Evolutionary conservation across 371 early-diverging fungal genomes (phyloP), one percentile per base, ranked within the genome.

Genomic region (Phascolomyces articulosus): DNA sequence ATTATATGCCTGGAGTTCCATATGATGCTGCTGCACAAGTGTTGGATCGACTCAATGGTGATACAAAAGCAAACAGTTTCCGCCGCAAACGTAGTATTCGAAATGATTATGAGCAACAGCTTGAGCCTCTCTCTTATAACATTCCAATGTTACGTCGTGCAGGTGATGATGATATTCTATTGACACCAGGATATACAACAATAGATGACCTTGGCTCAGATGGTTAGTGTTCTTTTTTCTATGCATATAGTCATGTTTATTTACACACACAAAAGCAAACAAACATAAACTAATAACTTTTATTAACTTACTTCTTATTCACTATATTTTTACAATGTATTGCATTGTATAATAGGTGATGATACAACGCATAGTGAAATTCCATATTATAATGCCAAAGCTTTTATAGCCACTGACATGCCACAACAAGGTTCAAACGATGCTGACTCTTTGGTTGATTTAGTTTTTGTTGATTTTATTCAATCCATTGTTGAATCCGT

Each of bases 141-240:
- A 72, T 71, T 2, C 48, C 69, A 23, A 65, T 59, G 55, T 53
- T 78, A 41, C 68, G 71, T 34, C 76, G 75, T 16, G n/a, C n/a
- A n/a, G n/a, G n/a, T n/a, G n/a, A n/a, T n/a, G 72, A 72, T 18
- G 40, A 59, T 2, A 34, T 9, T 21, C 28, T 20, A 15, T 51
- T 87, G 55, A 90, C 89, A 1, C 88, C 89, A 0, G 86, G 86
- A 4, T 81, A 80, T 28, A 74, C 87, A 0, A 80, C 80, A 21
- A 70, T 71, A 48, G 79, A 85, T 61, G 85, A 83, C 75, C 83
- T 65, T 55, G 70, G 87, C 63, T 56, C 78, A 24, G 74, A 74
- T 40, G 79, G 79, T 47, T 28, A 34, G 55, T 27, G 20, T 15
- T 18, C 16, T 44, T 18, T 44, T 44, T n/a, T 44, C n/a, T 44